A percentile compares a stretch with the other conserved stretches of the same genome.
These are phyloP conservation scores for Candida glucosophila DNA, from an alignment of 1,139 yeast species.

Conservation along the genomic window DNA sequence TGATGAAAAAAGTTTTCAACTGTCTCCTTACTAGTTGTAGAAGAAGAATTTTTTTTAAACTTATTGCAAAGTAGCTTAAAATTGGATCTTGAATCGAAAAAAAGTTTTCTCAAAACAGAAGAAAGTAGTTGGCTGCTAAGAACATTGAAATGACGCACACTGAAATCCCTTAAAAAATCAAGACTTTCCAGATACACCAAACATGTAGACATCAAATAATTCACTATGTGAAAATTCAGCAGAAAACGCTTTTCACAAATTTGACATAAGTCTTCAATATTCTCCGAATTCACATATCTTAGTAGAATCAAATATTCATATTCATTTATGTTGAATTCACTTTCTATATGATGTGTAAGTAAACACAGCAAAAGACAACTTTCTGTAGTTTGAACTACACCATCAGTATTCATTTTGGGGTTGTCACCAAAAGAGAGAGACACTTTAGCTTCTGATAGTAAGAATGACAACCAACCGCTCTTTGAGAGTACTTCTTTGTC, in stretches of 20 bases:
- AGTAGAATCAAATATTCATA: constrained; percentile 4
- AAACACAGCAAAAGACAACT: no score
- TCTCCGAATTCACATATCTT: constrained; percentile 1
- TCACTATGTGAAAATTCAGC: constrained; percentile 3
- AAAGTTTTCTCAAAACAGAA: constrained; percentile 1
- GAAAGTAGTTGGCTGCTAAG: constrained; percentile 1
- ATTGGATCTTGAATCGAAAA: constrained; percentile 1
- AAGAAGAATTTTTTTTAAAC: constrained; percentile 2
- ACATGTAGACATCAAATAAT: constrained; percentile 2
- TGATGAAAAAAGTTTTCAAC: constrained; percentile 1
- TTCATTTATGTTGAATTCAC: constrained; percentile 2
- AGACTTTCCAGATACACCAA: background rate
- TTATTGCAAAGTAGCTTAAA: constrained; percentile 3
- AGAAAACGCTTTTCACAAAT: constrained; percentile 1
- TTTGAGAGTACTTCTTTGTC: no score
- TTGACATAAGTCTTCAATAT: background rate
- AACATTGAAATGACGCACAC: constrained; percentile 1
- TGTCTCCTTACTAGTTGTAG: no score
- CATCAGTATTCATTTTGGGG: no score
- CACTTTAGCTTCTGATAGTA: no score
- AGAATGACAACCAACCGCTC: no score
- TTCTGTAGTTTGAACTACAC: no score
- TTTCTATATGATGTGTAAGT: no score
- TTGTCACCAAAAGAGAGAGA: no score
- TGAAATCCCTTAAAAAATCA: background rate